Evolutionary conservation across 2,329 filamentous ascomycete genomes (phyloP).

Genomic region (Stromatinia cepivora): DNA sequence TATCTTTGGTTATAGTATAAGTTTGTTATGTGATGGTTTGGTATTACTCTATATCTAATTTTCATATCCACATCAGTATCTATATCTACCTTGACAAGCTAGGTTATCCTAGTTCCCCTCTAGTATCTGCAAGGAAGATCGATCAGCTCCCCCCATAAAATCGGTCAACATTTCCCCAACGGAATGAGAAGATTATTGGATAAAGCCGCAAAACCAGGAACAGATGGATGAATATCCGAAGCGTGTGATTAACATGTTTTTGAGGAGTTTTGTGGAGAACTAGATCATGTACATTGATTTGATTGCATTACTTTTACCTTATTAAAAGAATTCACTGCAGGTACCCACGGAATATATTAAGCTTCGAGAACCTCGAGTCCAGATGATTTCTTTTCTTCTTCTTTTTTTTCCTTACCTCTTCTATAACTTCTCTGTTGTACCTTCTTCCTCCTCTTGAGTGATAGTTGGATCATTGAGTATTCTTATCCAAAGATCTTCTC

Average conservation of each 20-base stretch:
- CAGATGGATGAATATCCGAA: conserved; percentile 5
- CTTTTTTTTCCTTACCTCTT: not conserved
- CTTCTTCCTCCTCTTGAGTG: not conserved
- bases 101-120: not conserved
- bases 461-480: not conserved
- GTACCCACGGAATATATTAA: conserved; percentile 17
- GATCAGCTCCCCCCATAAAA: conserved; percentile 5
- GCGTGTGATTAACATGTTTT: conserved; percentile 15
- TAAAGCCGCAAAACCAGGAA: not conserved
- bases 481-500: not conserved
- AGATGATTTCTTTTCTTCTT: not conserved
- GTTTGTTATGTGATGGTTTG: not conserved
- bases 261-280: conserved; percentile 5
- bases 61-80: not conserved
- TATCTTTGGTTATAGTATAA: not conserved
- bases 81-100: conserved; percentile 1
- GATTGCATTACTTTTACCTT: not conserved
- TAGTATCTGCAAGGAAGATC: conserved; percentile 11
- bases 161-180: conserved; percentile 2
- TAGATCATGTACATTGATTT: not conserved
- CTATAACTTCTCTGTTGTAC: not conserved
- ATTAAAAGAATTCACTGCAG: conserved; percentile 10
- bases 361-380: not conserved
- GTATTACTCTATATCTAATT: not conserved
- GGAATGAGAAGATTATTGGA: not conserved